Evolutionary conservation across 768 basidiomycete species (phyloP).

Genomic region (Amanita pallidorosea): DNA sequence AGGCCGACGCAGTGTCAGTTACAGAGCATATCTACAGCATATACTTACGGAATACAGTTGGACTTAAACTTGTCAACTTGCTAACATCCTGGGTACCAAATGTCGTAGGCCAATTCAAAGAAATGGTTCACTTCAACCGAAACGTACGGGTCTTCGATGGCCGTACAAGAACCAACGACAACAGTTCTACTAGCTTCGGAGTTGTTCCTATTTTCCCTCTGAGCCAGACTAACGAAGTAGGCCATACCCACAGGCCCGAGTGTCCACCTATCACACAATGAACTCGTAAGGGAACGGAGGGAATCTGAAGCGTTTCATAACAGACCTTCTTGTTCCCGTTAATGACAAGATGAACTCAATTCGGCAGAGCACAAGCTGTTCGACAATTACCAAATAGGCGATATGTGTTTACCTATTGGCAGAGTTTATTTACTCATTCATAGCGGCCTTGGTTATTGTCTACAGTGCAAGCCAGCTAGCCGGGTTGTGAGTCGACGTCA

Average conservation of each 20-base stretch:
- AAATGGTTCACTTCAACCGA: not conserved
- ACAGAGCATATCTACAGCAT: too few relatives aligned
- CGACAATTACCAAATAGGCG: not conserved
- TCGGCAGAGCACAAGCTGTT: not conserved
- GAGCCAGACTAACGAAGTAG: not conserved
- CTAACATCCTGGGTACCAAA: too few relatives aligned
- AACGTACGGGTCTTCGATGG: not conserved
- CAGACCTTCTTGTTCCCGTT: not conserved
- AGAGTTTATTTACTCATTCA: too few relatives aligned
- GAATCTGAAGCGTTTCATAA: not conserved
- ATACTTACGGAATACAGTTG: too few relatives aligned
- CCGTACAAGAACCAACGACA: not conserved
- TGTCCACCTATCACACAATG: not conserved
- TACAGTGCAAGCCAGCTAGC: too few relatives aligned
- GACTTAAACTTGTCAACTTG: too few relatives aligned
- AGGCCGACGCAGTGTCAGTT: not conserved
- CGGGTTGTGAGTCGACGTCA: too few relatives aligned
- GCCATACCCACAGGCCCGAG: not conserved
- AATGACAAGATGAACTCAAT: not conserved
- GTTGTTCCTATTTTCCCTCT: not conserved
- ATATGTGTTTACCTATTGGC: not conserved
- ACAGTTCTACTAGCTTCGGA: not conserved
- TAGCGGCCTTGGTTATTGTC: too few relatives aligned
- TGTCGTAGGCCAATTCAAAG: too few relatives aligned
- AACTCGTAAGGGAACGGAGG: not conserved